phyloP scores from a whole-genome alignment of 306 rosid genomes.

The Trifolium fragiferum region DNA sequence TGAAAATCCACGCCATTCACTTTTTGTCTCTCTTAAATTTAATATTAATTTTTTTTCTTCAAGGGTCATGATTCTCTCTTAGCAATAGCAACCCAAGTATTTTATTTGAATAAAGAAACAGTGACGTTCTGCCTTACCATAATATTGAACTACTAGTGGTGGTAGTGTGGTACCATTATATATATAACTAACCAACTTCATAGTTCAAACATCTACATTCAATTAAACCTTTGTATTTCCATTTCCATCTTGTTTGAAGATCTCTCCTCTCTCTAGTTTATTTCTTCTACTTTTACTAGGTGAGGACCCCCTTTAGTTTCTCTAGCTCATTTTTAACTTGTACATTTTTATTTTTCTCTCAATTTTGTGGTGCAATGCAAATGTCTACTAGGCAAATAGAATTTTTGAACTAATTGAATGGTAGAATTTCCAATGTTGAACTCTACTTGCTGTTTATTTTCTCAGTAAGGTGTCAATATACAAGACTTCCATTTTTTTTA shows the following conservation, averaged over 20 bases:
- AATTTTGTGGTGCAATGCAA: not conserved
- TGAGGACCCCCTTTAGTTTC: not conserved
- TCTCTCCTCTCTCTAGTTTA: not conserved
- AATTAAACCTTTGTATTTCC: not conserved
- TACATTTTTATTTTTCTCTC: too few species aligned
- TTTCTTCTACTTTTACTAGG: too few species aligned
- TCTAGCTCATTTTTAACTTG: not conserved
- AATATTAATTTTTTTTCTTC: too few species aligned
- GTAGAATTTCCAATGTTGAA: not conserved
- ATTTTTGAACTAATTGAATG: not conserved
- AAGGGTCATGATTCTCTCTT: too few species aligned
- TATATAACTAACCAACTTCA: not conserved
- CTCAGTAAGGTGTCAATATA: too few species aligned
- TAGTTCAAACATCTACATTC: not conserved
- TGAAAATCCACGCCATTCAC: too few species aligned
- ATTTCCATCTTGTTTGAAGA: not conserved
- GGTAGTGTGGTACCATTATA: not conserved
- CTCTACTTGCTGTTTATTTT: too few species aligned
- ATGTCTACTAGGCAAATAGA: not conserved
- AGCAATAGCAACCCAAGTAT: too few species aligned
- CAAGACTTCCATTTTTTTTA: too few species aligned
- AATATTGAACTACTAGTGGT: not conserved
- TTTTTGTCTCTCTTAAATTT: too few species aligned
- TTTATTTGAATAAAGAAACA: not conserved
- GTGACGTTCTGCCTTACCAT: too few species aligned